A percentile compares a stretch with the other conserved stretches of the same genome.
These are phyloP conservation scores for Clitoria ternatea DNA, from an alignment of 306 rosid species.

Conservation along the genomic window DNA sequence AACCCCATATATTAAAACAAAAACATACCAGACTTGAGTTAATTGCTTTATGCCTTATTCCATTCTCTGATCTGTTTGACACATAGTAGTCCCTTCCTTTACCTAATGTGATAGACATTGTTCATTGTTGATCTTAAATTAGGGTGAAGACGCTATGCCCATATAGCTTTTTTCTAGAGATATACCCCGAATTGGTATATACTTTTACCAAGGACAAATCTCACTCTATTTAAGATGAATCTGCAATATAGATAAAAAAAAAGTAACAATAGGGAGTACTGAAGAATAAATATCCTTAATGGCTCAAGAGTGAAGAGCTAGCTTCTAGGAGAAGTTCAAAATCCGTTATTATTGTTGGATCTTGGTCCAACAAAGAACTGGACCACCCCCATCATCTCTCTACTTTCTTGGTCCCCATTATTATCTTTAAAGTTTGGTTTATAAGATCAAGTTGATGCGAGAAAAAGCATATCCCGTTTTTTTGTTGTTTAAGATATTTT, in stretches of 20 bases:
- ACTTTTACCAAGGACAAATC: slow-evolving; percentile 32
- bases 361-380: slow-evolving; percentile 27
- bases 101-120: slow-evolving; percentile 15
- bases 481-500: neutral
- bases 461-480: neutral
- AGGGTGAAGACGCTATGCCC: slow-evolving; percentile 2
- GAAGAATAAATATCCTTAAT: slow-evolving; percentile 11
- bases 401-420: slow-evolving; percentile 33
- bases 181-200: slow-evolving; percentile 33
- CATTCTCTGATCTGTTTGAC: slow-evolving; percentile 31
- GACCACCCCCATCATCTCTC: slow-evolving; percentile 31
- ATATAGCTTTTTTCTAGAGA: slow-evolving; percentile 22
- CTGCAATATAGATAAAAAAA: slow-evolving; percentile 28
- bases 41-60: slow-evolving; percentile 26
- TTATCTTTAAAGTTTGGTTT: slow-evolving; percentile 15
- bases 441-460: neutral
- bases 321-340: slow-evolving; percentile 1
- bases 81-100: slow-evolving; percentile 10
- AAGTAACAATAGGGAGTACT: neutral
- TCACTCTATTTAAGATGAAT: slow-evolving; percentile 27
- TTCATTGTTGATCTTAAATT: slow-evolving; percentile 36
- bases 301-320: neutral
- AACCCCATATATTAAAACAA: slow-evolving; percentile 22
- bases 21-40: slow-evolving; percentile 13
- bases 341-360: slow-evolving; percentile 36